These are phyloP conservation scores for Solanum hybrid DNA, from an alignment of 305 asterid genomes.

Conservation along the genomic window DNA sequence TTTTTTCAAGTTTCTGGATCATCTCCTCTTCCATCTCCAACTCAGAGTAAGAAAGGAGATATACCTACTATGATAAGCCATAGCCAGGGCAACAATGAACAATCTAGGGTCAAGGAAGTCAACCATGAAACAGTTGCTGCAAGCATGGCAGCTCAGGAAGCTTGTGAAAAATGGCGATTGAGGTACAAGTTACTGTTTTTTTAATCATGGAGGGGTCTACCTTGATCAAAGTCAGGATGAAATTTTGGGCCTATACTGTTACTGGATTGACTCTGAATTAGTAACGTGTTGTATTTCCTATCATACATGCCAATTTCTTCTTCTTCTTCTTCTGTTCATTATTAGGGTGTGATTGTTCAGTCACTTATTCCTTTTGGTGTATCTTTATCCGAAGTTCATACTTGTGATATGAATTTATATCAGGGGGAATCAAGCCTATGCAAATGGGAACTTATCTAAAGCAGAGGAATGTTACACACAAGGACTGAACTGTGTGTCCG, in stretches of 20 bases:
- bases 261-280: neutral
- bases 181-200: slow-evolving; percentile 36
- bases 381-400: neutral
- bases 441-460: slow-evolving; percentile 62
- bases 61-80: slow-evolving; percentile 26
- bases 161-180: slow-evolving; percentile 93
- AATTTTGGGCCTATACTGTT: neutral
- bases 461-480: slow-evolving; percentile 87
- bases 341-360: neutral
- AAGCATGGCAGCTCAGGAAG: slow-evolving; percentile 68
- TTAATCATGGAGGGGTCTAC: neutral
- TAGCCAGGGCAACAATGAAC: slow-evolving; percentile 28
- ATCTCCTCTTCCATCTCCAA: slow-evolving; percentile 29
- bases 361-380: neutral
- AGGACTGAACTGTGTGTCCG: slow-evolving; percentile 67
- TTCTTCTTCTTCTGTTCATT: neutral
- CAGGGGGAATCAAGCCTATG: slow-evolving; percentile 97
- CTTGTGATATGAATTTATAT: slow-evolving; percentile 23
- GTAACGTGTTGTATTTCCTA: neutral
- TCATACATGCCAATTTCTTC: slow-evolving; percentile 1
- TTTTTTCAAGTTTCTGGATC: slow-evolving; percentile 48
- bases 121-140: slow-evolving; percentile 36
- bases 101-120: slow-evolving; percentile 33
- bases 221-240: neutral
- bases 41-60: slow-evolving; percentile 36